phyloP scores from a whole-genome alignment of 2,329 filamentous ascomycete species.

The Tolypocladium sp. region DNA sequence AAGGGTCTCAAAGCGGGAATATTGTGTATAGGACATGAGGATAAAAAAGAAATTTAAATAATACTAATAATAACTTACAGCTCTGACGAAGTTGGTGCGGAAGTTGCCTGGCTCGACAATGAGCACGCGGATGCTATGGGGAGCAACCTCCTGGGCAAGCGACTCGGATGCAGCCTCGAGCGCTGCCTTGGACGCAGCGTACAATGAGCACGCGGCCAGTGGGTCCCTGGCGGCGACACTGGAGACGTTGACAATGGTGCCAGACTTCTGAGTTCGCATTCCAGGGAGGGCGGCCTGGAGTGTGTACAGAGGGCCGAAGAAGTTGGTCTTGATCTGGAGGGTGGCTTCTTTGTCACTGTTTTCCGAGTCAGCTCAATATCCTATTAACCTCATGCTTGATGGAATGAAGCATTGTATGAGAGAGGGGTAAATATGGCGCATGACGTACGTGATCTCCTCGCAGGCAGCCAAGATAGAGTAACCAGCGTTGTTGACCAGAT shows the following conservation, averaged over 20 bases:
- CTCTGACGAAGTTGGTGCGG: constrained; percentile 33
- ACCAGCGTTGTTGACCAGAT: constrained; percentile 39
- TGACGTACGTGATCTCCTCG: not conserved
- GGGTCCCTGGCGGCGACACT: constrained; percentile 32
- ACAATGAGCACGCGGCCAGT: constrained; percentile 29
- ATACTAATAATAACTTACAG: too few species aligned
- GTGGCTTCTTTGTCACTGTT: constrained; percentile 27
- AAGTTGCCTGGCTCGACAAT: constrained; percentile 41
- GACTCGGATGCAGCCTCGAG: constrained; percentile 31
- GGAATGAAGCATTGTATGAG: not conserved
- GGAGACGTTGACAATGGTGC: constrained; percentile 37
- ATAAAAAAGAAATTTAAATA: too few species aligned
- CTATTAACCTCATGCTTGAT: too few species aligned
- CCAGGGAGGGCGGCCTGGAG: constrained; percentile 36
- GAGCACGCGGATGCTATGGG: constrained; percentile 32
- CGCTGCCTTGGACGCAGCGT: constrained; percentile 36
- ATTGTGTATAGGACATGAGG: too few species aligned
- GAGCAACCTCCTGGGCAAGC: constrained; percentile 30
- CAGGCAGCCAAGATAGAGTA: constrained; percentile 15
- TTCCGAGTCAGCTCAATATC: too few species aligned
- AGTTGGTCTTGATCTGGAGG: constrained; percentile 35
- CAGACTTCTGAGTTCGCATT: constrained; percentile 29
- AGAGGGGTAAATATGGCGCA: not conserved
- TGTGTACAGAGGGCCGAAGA: constrained; percentile 38
- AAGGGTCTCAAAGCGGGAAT: too few species aligned